These are phyloP conservation scores for Fagus sylvatica DNA, from an alignment of 306 rosid species.

Conservation along the genomic window DNA sequence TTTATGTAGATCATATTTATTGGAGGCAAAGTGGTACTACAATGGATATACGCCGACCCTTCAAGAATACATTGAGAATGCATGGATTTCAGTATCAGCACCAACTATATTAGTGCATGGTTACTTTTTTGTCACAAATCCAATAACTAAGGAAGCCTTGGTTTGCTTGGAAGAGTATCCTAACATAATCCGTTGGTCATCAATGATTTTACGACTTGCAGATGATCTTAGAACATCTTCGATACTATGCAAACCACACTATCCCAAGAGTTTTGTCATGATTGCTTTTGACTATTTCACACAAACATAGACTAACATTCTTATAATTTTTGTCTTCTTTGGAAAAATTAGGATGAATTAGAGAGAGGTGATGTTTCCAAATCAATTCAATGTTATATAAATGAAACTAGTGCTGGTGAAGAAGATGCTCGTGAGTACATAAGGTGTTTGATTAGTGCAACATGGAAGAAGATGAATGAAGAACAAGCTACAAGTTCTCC, in stretches of 20 bases:
- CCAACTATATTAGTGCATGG: constrained; percentile 6
- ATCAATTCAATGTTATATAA: constrained; percentile 29
- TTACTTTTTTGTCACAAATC: neutral
- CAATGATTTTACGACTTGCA: constrained; percentile 14
- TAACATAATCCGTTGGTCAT: neutral
- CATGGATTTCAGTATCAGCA: constrained; percentile 12
- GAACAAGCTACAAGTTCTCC: neutral
- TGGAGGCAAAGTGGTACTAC: constrained; percentile 24
- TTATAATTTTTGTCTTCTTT: too few species aligned
- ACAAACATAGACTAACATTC: too few species aligned
- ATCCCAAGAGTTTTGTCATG: neutral
- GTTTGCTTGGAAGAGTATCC: neutral
- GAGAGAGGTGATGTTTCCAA: constrained; percentile 18
- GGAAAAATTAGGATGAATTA: neutral
- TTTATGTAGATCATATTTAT: constrained; percentile 4
- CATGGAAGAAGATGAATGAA: constrained; percentile 23
- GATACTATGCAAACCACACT: neutral
- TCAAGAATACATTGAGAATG: constrained; percentile 18
- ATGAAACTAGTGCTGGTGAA: constrained; percentile 17
- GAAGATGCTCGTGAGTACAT: neutral
- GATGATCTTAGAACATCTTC: constrained; percentile 22
- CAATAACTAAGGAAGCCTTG: neutral
- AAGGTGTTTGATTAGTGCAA: neutral
- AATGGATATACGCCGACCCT: neutral
- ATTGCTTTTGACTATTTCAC: neutral